phyloP scores from a whole-genome alignment of 352 stramenopile genomes.

The Pythium chondricola region DNA sequence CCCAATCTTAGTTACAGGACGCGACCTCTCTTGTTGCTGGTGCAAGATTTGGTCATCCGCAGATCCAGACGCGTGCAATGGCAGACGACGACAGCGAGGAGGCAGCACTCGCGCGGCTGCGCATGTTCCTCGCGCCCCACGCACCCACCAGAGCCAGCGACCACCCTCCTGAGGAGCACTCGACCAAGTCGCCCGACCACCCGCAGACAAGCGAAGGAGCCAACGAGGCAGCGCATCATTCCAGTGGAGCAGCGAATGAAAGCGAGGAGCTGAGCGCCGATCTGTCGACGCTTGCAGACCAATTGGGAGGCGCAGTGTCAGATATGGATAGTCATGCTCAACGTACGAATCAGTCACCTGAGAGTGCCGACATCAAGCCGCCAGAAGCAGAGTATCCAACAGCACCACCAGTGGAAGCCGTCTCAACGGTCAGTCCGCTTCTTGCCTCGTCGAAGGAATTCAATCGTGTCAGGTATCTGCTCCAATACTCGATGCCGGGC shows the following conservation, averaged over 20 bases:
- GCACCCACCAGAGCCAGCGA: background rate
- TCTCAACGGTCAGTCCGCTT: conserved; percentile 44
- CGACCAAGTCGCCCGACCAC: background rate
- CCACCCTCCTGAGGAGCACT: background rate
- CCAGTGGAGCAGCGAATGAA: background rate
- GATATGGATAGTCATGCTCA: background rate
- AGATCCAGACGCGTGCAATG: too few species aligned
- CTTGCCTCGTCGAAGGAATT: conserved; percentile 46
- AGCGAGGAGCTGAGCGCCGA: background rate
- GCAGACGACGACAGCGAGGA: conserved; percentile 3
- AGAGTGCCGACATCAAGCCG: conserved; percentile 12
- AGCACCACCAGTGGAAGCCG: conserved; percentile 25
- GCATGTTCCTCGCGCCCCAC: conserved; percentile 29
- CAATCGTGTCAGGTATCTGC: conserved; percentile 51
- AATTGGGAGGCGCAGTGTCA: background rate
- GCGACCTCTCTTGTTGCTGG: too few species aligned
- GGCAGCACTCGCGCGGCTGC: conserved; percentile 25
- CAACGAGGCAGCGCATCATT: background rate
- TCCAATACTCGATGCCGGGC: conserved; percentile 52
- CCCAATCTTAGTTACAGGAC: too few species aligned
- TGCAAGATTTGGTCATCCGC: too few species aligned
- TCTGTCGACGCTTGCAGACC: background rate
- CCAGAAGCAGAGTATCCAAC: conserved; percentile 14
- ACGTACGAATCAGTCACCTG: too few species aligned
- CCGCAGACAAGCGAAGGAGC: background rate